Base-by-base conservation (phyloP, 805 yeast genomes). In the Candida fluviatilis region DNA sequence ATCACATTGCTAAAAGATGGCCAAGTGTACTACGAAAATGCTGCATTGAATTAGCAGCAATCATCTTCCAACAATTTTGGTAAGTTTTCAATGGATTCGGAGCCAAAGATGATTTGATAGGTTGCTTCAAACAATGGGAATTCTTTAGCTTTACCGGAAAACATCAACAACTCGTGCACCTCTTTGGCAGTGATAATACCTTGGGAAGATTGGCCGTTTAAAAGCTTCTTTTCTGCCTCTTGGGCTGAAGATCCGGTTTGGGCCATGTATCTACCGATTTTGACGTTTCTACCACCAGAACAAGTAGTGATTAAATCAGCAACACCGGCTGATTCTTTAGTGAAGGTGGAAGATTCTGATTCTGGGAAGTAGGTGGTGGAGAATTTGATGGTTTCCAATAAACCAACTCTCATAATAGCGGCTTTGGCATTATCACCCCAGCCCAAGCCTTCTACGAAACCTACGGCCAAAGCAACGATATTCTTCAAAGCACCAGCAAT, bases 361-460 rank as follows among this genome's bases (percentile, higher is more conserved):
- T 64, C 61, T 2, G 71, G 71, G 47, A 69, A 62, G 67, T 86
- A 91, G 51, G 73, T 75, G 56, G 80, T 74, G 3, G 73, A 65
- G 45, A 69, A 69, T 48, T 62, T 65, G 48, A 69, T 66, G 39
- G 56, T 67, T 49, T 69, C 74, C 42, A 62, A 52, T 33, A 69
- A 48, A 3, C 74, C 74, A 39, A 68, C 58, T 54, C 74, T 62
- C 74, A 69, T 69, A 47, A 69, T 59, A 31, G 74, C 74, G 27
- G 73, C 59, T 57, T 68, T 69, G 44, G 74, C 73, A 41, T 69
- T 69, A 56, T 69, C 74, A 50, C 74, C 74, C 74, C 74, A 69
- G 34, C 72, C 72, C 39, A 58, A 57, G 29, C 74, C 74, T 50
- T 67, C 73, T 31, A 69, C 73, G 40, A 69, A 65, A 18, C 74